Evolutionary conservation across 176 grass and related monocot genomes (phyloP), one percentile per base, ranked within the genome.

Genomic region (Oryza glaberrima): DNA sequence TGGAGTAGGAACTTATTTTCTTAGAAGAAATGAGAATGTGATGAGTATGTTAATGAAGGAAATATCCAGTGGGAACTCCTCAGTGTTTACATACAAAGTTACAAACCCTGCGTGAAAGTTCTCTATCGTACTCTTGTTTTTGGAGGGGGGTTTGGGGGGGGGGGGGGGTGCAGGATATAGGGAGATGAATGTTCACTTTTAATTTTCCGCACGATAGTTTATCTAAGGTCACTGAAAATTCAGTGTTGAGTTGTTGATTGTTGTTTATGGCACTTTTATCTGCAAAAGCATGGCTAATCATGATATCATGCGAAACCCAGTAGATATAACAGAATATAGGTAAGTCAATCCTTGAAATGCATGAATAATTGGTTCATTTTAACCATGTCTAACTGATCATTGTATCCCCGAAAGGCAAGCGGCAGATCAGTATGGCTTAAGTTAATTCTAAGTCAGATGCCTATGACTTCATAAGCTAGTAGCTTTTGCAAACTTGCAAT

Each of bases 391-490:
- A 35, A 58, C 44, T 81, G 35, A 74, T 73, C 5, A 26, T 73
- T 51, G 14, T 6, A 7, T 67, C 51, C 60, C 56, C 11, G 40
- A 43, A 36, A 0, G 69, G 30, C 44, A 5, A 65, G 58, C 15
- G 26, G 7, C 30, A 49, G 25, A 48, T 49, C 44, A 22, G 45
- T 45, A 40, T 52, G 49, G 4, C 44, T 51, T 81, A 63, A 54
- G 28, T 73, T 15, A 80, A 9, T 65, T 67, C 43, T 2, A 49
- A 67, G 20, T 20, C 61, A 67, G 32, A 81, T 43, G 7, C 11
- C 40, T 78, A 70, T 61, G 26, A 47, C 52, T 63, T 86, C 6
- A 49, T 70, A 70, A 22, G 26, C 22, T 70, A 81, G 52, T 68
- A 68, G 19, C 19, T 56, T 20, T 46, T 71, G 7, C 20, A 32